Base-by-base conservation (phyloP, 2,329 filamentous ascomycete species). In the Aureobasidium sp. region DNA sequence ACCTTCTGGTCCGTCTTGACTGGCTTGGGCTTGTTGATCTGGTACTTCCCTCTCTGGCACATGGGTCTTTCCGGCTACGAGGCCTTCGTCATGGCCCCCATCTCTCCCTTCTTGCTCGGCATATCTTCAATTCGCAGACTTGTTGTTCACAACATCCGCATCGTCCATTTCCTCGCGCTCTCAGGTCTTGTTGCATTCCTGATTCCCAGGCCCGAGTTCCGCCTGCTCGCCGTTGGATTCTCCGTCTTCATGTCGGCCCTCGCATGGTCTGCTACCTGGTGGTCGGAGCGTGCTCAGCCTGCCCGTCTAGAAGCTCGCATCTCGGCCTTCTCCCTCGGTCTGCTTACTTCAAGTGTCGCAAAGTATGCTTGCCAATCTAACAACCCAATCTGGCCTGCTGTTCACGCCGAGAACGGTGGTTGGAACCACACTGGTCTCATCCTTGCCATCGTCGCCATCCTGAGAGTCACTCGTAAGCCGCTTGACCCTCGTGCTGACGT, bases 11-110 rank as follows among this genome's bases (percentile, higher is more conserved):
- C 92, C 10, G 89, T 93, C 71, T 79, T 97, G 66, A 99, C 94
- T 63, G 91, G 91, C 64, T 80, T 99, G 58, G 92, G 91, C 30
- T 80, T 99, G 48, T 81, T 90, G 45, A 88, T 99, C 48, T 99
- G 94, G 94, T 99, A 59, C 75, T 99, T 99, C 73, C 94, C 94
- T 15, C 83, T 99, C 11, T 99, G 94, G 94, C 86, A 97, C 73
- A 99, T 99, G 94, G 94, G 94, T 30, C 95, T 99, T 64, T 97
- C 93, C 4, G 94, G 94, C 65, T 99, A 94, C 71, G 94, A 99
- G 76, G 88, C 86, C 47, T 81, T 96, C 66, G 87, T 99, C 69
- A 88, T 97, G 85, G 84, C 83, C 53, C 93, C 90, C 3, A 75
- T 93, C 55, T 89, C 92, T 4, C 94, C 94, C 0, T 79, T 92